These are phyloP conservation scores for Saturnispora saitoi DNA, from an alignment of 805 yeast genomes.

Conservation along the genomic window DNA sequence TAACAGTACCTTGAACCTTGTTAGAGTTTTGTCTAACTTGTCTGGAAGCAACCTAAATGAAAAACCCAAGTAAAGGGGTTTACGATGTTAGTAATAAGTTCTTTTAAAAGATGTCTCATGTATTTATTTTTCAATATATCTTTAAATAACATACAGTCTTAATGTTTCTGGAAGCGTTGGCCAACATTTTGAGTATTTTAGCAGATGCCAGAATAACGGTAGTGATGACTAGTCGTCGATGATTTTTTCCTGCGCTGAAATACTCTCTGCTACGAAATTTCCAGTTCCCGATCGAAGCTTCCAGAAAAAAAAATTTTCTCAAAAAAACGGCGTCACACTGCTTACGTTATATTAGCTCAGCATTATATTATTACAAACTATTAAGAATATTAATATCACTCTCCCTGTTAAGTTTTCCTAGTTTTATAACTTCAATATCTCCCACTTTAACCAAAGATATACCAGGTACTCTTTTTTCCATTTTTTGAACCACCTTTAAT, in stretches of 20 bases:
- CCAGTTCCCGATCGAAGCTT: not conserved
- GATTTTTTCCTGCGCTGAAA: conserved; percentile 1
- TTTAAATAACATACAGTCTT: conserved; percentile 21
- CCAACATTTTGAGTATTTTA: conserved; percentile 21
- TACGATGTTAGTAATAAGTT: not conserved
- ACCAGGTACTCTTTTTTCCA: not conserved
- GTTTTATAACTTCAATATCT: not conserved
- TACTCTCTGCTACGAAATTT: not conserved
- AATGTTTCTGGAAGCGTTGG: conserved; percentile 27
- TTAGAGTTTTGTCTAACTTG: conserved; percentile 29
- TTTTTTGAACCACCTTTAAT: not conserved
- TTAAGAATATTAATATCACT: not conserved
- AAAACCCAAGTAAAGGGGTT: not conserved
- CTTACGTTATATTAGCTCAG: not conserved
- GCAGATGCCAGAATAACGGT: conserved; percentile 13
- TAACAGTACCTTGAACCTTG: conserved; percentile 38
- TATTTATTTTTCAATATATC: too few relatives aligned
- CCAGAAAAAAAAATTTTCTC: not conserved
- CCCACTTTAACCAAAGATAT: not conserved
- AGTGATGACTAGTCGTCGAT: not conserved
- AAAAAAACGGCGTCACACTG: not conserved
- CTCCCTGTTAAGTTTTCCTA: not conserved
- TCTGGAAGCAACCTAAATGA: conserved; percentile 13
- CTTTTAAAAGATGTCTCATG: too few relatives aligned
- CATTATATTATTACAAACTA: not conserved